Evolutionary conservation across 345 rosid species (phyloP).

Genomic region (Diplotaxis tenuifolia): DNA sequence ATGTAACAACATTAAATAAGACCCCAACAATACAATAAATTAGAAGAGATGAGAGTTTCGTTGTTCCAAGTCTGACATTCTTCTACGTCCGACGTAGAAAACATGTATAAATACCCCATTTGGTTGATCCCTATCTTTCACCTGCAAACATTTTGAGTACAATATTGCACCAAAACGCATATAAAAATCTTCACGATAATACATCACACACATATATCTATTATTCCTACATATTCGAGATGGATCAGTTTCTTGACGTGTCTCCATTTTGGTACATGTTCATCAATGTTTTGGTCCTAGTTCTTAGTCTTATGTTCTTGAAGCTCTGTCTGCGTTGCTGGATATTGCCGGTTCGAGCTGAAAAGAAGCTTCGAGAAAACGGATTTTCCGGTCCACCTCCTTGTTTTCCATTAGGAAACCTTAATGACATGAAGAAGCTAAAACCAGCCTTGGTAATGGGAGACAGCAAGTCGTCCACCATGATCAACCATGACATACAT

Average conservation of each 20-base stretch:
- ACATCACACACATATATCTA: neutral
- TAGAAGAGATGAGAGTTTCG: constrained; percentile 1
- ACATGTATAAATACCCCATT: constrained; percentile 8
- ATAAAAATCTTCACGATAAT: neutral
- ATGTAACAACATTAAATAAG: neutral
- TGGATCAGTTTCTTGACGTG: constrained; percentile 9
- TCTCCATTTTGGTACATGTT: constrained; percentile 22
- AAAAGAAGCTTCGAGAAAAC: constrained; percentile 48
- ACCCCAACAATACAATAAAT: neutral
- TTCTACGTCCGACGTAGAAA: constrained; percentile 9
- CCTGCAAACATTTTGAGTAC: neutral
- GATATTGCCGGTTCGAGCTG: constrained; percentile 55
- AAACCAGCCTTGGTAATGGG: neutral
- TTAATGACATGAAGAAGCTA: constrained; percentile 57
- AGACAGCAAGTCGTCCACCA: constrained; percentile 26
- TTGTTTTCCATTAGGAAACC: constrained; percentile 72
- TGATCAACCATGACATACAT: constrained; percentile 75
- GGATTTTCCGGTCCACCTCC: constrained; percentile 85
- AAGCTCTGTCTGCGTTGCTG: constrained; percentile 56
- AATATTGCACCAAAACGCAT: neutral
- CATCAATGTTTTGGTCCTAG: constrained; percentile 8
- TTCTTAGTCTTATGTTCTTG: constrained; percentile 37
- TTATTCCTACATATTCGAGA: neutral
- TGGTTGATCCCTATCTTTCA: neutral
- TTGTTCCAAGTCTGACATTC: constrained; percentile 35